Base-by-base conservation (phyloP, 345 rosid species). In the Brassica rapa region DNA sequence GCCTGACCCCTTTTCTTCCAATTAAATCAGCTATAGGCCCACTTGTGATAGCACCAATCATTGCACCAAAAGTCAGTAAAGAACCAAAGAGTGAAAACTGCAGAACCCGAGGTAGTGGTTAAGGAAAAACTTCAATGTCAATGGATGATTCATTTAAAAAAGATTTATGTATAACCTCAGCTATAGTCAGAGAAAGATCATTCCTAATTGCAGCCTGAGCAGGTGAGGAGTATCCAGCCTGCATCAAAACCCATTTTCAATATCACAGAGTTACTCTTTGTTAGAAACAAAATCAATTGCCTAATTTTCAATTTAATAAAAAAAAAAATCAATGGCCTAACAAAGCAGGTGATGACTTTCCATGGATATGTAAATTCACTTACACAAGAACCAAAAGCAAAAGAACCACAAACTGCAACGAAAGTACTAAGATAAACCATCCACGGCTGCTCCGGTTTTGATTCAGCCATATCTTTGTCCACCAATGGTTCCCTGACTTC, bases 161-260 rank as follows among this genome's bases (percentile, higher is more conserved):
- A 23, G 62, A 33, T 12, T 12, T 59, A n/a, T 30, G 49, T 59
- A 46, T 24, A 57, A 88, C 97, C 92, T 90, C 88, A 39, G 89
- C 89, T 46, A 89, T 79, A 62, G 89, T 76, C 3, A 94, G 85
- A 69, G 88, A 78, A 56, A 94, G 82, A 78, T 91, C 98, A 71
- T 82, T 81, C 83, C 85, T 87, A 16, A 94, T 90, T 24, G 96
- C 98, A 55, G 84, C 72, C 85, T 94, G 96, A 66, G 96, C 87
- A 27, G 97, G 97, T 24, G 97, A 94, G 6, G 98, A 94, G 73
- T 86, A 92, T 29, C 97, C 98, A 6, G 84, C 94, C 98, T 92
- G 93, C 59, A 84, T 62, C 68, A 53, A 39, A 75, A 59, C 39
- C 37, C 35, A 5, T 16, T 70, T 66, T 57, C 53, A 8, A 33